Percentiles rank a stretch among this genome's conserved stretches.
These are phyloP conservation scores for Parathielavia appendiculata DNA, from an alignment of 495 filamentous ascomycete species.

Conservation along the genomic window DNA sequence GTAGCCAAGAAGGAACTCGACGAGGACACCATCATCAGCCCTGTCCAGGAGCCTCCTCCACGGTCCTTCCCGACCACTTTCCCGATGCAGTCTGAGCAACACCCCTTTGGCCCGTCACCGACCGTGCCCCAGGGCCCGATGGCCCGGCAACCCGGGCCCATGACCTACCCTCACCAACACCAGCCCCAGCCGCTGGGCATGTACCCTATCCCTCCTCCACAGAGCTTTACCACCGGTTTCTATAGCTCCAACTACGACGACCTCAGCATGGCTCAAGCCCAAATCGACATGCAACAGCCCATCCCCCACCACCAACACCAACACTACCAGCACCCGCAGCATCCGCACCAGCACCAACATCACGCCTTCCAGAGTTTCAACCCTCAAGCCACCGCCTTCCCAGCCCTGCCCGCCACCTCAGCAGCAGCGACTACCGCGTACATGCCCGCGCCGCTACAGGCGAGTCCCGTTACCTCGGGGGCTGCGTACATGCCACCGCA, in stretches of 20 bases:
- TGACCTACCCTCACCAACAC: conserved; percentile 16
- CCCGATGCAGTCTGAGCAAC: conserved; percentile 37
- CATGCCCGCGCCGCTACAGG: background rate
- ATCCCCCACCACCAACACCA: conserved; percentile 10
- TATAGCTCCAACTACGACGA: conserved; percentile 11
- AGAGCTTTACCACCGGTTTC: background rate
- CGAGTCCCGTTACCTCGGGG: conserved; percentile 7
- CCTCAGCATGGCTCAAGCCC: conserved; percentile 14
- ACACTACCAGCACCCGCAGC: conserved; percentile 10
- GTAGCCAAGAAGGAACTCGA: conserved; percentile 56
- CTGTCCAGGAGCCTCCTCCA: conserved; percentile 51
- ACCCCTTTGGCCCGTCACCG: conserved; percentile 16
- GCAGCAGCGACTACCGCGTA: background rate
- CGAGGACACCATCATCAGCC: conserved; percentile 58
- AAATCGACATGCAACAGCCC: conserved; percentile 16
- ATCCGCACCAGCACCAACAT: conserved; percentile 4
- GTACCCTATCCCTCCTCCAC: conserved; percentile 9
- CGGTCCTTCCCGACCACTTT: conserved; percentile 34
- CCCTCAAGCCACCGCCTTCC: conserved; percentile 14
- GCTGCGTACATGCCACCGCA: background rate
- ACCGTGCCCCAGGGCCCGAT: conserved; percentile 8
- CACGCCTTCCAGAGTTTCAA: conserved; percentile 9
- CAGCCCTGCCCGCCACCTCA: conserved; percentile 22
- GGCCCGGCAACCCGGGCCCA: conserved; percentile 14
- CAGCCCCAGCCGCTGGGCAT: conserved; percentile 3